Percentiles rank a stretch among this genome's conserved stretches.
Evolutionary conservation across 495 filamentous ascomycete genomes (phyloP).

Genomic region (Hypoxylon fragiforme): DNA sequence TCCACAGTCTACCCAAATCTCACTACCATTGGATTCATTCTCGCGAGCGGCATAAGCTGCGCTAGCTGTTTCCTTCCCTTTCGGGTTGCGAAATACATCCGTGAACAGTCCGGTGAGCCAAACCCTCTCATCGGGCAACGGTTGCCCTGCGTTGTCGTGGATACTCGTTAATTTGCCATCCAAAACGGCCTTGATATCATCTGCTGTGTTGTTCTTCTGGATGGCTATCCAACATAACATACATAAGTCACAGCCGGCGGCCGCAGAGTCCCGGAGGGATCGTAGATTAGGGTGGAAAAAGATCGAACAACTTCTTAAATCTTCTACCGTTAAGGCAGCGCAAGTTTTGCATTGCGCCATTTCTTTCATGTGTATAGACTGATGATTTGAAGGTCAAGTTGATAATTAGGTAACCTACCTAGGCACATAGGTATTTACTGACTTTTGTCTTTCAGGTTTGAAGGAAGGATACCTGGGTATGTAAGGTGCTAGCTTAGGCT

Average conservation of each 20-base stretch:
- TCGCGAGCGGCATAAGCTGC: background rate
- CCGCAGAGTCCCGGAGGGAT: conserved; percentile 19
- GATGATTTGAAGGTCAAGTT: no score
- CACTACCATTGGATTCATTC: background rate
- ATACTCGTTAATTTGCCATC: background rate
- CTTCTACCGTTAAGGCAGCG: conserved; percentile 13
- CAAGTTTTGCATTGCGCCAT: conserved; percentile 19
- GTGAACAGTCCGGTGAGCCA: conserved; percentile 8
- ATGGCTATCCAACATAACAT: conserved; percentile 13
- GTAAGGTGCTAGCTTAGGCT: no score
- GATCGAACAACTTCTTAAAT: background rate
- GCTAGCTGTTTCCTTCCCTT: background rate
- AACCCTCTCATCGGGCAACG: conserved; percentile 13
- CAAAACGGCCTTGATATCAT: conserved; percentile 10
- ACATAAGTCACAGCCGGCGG: conserved; percentile 20
- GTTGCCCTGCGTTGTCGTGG: background rate
- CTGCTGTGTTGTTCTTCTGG: background rate
- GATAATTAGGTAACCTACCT: no score
- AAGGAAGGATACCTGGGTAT: no score
- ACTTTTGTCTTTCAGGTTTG: no score
- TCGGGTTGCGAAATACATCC: background rate
- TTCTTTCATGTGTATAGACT: no score
- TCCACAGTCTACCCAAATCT: conserved; percentile 14
- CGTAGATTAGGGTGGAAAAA: conserved; percentile 16
- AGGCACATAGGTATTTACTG: no score